These are phyloP conservation scores for Microdochium bolleyi DNA, from an alignment of 2,329 filamentous ascomycete species.

Conservation along the genomic window DNA sequence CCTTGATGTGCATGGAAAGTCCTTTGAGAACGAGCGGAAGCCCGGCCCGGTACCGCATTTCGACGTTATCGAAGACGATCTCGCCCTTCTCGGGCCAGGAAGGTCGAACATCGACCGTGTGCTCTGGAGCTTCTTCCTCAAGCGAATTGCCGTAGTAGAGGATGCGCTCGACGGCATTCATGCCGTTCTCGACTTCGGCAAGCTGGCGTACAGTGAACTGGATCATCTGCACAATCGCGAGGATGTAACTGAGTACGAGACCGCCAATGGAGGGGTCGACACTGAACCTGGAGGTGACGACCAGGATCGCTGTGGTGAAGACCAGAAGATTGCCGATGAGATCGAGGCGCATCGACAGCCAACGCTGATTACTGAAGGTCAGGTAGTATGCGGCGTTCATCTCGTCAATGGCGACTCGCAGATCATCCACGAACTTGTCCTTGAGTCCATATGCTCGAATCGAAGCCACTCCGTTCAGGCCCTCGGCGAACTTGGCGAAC, in stretches of 20 bases:
- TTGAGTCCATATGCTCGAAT: slow-evolving; percentile 86
- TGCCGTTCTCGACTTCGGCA: slow-evolving; percentile 92
- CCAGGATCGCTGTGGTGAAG: slow-evolving; percentile 80
- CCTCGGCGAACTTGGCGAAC: slow-evolving; percentile 87
- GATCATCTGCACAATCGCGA: slow-evolving; percentile 89
- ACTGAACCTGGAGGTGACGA: slow-evolving; percentile 83
- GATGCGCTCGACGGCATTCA: slow-evolving; percentile 92
- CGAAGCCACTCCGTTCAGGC: slow-evolving; percentile 72
- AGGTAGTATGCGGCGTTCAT: slow-evolving; percentile 95
- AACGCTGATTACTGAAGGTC: slow-evolving; percentile 92
- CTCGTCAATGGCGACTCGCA: slow-evolving; percentile 70
- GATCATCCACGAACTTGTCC: slow-evolving; percentile 61
- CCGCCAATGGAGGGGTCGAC: slow-evolving; percentile 80
- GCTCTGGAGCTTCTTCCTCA: slow-evolving; percentile 81
- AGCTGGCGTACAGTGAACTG: slow-evolving; percentile 92
- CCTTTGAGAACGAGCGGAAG: slow-evolving; percentile 67
- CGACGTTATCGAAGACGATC: slow-evolving; percentile 65
- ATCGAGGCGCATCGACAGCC: slow-evolving; percentile 81
- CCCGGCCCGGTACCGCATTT: slow-evolving; percentile 70
- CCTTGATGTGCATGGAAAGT: slow-evolving; percentile 62
- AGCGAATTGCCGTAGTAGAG: slow-evolving; percentile 83
- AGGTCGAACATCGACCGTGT: slow-evolving; percentile 62
- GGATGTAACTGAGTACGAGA: slow-evolving; percentile 85
- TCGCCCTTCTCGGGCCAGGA: slow-evolving; percentile 84
- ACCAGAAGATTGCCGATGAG: slow-evolving; percentile 77